Evolutionary conservation across 1,139 yeast species (phyloP).

Genomic region (Geotrichum phurueaensis): DNA sequence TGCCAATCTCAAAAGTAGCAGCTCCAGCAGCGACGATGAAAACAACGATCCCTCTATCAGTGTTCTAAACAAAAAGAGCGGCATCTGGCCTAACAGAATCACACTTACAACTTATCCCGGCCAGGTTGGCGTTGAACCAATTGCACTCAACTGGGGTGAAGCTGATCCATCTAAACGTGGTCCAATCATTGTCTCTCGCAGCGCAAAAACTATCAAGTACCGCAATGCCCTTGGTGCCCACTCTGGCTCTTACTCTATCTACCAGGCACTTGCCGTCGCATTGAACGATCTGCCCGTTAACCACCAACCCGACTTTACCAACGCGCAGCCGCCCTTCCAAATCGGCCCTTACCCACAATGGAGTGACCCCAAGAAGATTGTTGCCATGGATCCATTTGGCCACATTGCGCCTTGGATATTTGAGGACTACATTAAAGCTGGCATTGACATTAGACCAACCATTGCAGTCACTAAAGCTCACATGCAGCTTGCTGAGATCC

Average conservation of each 20-base stretch:
- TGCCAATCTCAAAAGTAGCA: background rate
- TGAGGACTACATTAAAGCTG: conserved; percentile 38
- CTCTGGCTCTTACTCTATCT: conserved; percentile 54
- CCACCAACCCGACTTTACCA: conserved; percentile 53
- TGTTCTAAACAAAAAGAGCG: background rate
- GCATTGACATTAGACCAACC: conserved; percentile 53
- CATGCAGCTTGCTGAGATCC: conserved; percentile 51
- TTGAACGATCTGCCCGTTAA: conserved; percentile 47
- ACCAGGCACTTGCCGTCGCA: conserved; percentile 57
- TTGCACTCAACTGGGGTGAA: conserved; percentile 48
- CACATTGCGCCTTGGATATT: conserved; percentile 56
- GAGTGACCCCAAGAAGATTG: conserved; percentile 50
- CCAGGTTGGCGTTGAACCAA: conserved; percentile 45
- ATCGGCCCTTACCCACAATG: conserved; percentile 50
- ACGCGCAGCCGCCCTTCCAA: conserved; percentile 55
- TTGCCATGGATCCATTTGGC: conserved; percentile 57
- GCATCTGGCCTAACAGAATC: conserved; percentile 33
- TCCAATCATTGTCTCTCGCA: conserved; percentile 50
- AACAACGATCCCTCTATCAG: background rate
- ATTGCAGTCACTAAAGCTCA: conserved; percentile 59
- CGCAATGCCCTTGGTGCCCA: conserved; percentile 57
- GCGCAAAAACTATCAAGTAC: conserved; percentile 32
- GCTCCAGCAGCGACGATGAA: background rate
- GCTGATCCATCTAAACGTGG: conserved; percentile 46
- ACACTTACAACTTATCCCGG: conserved; percentile 48